phyloP scores from a whole-genome alignment of 129 eudicot genomes.

The Lonicera japonica region DNA sequence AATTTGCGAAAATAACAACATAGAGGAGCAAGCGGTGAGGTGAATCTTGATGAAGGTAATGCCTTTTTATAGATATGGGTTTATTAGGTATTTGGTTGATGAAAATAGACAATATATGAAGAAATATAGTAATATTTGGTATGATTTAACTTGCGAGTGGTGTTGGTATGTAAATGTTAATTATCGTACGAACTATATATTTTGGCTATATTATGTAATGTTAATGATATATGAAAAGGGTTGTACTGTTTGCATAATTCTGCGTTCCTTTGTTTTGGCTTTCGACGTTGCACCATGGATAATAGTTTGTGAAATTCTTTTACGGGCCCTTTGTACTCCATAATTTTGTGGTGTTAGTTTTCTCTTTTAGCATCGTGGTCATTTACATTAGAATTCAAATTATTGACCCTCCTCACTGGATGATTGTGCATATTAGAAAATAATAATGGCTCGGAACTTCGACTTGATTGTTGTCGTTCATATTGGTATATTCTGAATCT shows the following conservation, averaged over 20 bases:
- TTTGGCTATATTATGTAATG: background rate
- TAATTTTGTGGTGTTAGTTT: too few relatives aligned
- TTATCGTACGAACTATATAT: too few relatives aligned
- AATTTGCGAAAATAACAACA: background rate
- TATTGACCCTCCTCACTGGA: too few relatives aligned
- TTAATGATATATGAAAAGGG: background rate
- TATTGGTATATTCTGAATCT: too few relatives aligned
- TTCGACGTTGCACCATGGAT: background rate
- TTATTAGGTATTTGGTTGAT: conserved; percentile 5
- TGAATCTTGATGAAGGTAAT: conserved; percentile 14
- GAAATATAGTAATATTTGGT: background rate
- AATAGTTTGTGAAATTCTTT: too few relatives aligned
- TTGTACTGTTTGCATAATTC: background rate
- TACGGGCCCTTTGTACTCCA: too few relatives aligned
- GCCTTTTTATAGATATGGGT: conserved; percentile 1
- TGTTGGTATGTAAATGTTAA: background rate
- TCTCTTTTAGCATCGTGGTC: too few relatives aligned
- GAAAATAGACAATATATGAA: background rate
- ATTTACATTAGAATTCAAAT: too few relatives aligned
- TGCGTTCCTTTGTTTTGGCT: background rate
- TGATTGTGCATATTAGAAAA: too few relatives aligned
- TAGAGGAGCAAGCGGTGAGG: conserved; percentile 22
- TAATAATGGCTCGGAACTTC: too few relatives aligned
- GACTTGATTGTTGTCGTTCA: too few relatives aligned
- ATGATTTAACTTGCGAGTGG: background rate